These are phyloP conservation scores for Paracorniculantispora psalliotae DNA, from an alignment of 2,329 filamentous ascomycete species.

Conservation along the genomic window DNA sequence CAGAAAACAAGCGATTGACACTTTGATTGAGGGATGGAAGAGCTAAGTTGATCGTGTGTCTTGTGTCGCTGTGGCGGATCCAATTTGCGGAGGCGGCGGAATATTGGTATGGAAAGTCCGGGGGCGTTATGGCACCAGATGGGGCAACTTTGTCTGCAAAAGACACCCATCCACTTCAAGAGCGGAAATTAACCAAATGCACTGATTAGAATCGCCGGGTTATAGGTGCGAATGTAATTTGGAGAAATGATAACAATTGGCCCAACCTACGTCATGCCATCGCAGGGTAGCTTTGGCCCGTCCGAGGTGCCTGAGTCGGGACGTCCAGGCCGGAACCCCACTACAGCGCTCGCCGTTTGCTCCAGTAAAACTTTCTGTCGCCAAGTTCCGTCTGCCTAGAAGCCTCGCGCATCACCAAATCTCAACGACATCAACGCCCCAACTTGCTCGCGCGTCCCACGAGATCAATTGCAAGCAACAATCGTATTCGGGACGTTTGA, in stretches of 20 bases:
- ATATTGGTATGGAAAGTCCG: background rate
- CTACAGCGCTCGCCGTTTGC: background rate
- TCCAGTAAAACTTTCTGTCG: slow-evolving; percentile 12
- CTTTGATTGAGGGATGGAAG: background rate
- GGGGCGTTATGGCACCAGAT: background rate
- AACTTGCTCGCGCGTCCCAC: background rate
- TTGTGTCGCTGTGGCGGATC: background rate
- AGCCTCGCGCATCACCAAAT: background rate
- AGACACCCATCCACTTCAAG: background rate
- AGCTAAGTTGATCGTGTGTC: background rate
- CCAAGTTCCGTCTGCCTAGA: background rate
- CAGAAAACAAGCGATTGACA: too few species aligned
- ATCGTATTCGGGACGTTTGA: background rate
- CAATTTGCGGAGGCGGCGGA: slow-evolving; percentile 6
- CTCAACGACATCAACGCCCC: background rate
- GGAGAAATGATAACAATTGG: background rate
- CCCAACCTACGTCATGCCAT: background rate
- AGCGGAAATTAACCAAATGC: too few species aligned
- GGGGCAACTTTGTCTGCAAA: background rate
- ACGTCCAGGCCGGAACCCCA: background rate
- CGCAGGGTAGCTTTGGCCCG: slow-evolving; percentile 1
- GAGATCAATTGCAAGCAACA: background rate
- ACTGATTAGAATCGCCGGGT: too few species aligned
- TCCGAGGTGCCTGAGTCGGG: background rate
- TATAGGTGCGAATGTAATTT: too few species aligned